Base-by-base conservation (phyloP, 108 stramenopile species). In the Parietichytrium sp. region DNA sequence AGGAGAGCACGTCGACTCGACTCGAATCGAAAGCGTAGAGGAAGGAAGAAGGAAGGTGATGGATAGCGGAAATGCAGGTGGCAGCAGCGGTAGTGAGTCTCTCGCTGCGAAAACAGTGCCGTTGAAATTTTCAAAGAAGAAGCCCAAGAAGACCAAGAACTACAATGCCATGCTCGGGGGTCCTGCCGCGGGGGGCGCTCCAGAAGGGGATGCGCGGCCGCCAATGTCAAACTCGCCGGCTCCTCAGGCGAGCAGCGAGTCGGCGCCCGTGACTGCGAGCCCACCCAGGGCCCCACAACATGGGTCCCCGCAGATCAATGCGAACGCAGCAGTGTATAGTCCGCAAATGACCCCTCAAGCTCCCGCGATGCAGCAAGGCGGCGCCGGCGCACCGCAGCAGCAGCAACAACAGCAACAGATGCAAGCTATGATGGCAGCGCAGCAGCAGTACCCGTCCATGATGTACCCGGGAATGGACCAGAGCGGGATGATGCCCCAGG, bases 401-500 rank as follows among this genome's bases (percentile, higher is more conserved):
- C 38, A 3, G 61, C 25, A 72, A n/a, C 38, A 45, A 42, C 61
- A 72, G 61, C 61, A 47, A 42, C 61, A 13, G 33, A 15, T 15
- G 26, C 54, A 20, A 26, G 54, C 54, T 13, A 20, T 26, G 20
- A 27, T 13, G 20, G 25, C 23, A 27, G 25, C 16, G 1, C 61
- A 72, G 3, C 61, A 72, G 20, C 15, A 27, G 20, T n/a, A 16
- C 10, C 61, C 10, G 61, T 15, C 10, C 1, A 72, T 72, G 61
- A 33, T 45, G 61, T 72, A 72, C 33, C 61, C 18, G 33, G 20
- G 20, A 23, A 55, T 55, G 54, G 54, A 20, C 15, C 54, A 55
- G 29, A 42, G 61, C 6, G 45, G 36, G 61, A 72, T 72, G 61
- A 33, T 45, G 61, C 61, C 61, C 3, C 61, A 72, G 61, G 61